Conservation (phyloP, 78 protist species). For the Polysphondylium violaceum region DNA sequence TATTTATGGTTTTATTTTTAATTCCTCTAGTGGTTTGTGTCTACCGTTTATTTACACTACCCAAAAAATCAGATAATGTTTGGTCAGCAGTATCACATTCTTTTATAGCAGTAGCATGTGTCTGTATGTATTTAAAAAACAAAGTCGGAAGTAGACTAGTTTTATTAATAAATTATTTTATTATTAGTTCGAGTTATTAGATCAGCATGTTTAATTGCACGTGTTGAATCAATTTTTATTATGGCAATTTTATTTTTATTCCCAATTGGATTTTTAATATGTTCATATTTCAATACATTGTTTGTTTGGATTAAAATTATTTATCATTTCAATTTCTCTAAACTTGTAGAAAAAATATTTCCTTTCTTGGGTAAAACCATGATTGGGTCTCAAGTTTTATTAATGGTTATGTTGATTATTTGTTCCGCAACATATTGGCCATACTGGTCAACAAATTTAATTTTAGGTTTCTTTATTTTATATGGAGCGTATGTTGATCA, state of each 20-base stretch:
- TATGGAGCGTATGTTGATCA: slow-evolving; percentile 44
- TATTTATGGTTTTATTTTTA: slow-evolving; percentile 26
- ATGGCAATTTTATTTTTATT: slow-evolving; percentile 47
- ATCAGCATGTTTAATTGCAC: neutral
- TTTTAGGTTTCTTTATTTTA: slow-evolving; percentile 23
- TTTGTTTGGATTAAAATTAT: slow-evolving; percentile 60
- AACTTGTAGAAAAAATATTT: slow-evolving; percentile 36
- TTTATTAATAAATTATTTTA: neutral
- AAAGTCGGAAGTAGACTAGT: neutral
- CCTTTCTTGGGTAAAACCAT: slow-evolving; percentile 34
- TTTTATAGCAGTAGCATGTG: slow-evolving; percentile 12
- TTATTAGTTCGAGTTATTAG: slow-evolving; percentile 26
- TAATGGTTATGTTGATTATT: slow-evolving; percentile 10
- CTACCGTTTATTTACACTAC: slow-evolving; percentile 5
- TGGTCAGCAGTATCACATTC: slow-evolving; percentile 43
- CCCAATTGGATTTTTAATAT: slow-evolving; percentile 43
- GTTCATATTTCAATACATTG: slow-evolving; percentile 56
- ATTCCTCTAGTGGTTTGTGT: slow-evolving; percentile 18
- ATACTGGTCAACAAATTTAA: slow-evolving; percentile 16
- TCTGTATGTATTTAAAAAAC: slow-evolving; percentile 14
- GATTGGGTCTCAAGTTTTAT: slow-evolving; percentile 22
- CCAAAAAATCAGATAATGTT: slow-evolving; percentile 20
- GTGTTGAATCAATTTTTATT: neutral
- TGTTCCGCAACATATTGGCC: slow-evolving; percentile 1
- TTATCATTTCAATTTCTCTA: slow-evolving; percentile 49